phyloP scores from a whole-genome alignment of 1,284 basidiomycete genomes.

The Tetrapyrgos nigripes region DNA sequence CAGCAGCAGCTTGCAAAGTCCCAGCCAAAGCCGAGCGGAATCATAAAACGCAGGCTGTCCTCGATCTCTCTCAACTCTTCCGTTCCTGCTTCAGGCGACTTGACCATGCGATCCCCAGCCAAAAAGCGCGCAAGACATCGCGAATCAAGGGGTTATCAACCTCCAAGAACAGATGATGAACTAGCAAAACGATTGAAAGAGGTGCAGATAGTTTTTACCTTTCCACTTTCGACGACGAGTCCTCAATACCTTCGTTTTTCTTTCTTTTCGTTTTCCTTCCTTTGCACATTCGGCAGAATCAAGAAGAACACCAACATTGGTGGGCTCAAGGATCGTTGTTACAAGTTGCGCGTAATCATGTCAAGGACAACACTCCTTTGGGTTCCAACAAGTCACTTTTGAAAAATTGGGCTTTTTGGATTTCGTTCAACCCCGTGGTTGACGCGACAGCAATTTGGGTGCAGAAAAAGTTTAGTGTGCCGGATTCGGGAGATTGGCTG shows the following conservation, averaged over 20 bases:
- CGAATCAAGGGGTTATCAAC: slow-evolving; percentile 52
- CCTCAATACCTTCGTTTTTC: slow-evolving; percentile 15
- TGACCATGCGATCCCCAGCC: slow-evolving; percentile 24
- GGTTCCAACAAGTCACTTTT: slow-evolving; percentile 25
- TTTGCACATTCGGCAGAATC: slow-evolving; percentile 53
- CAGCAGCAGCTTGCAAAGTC: neutral
- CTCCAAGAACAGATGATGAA: slow-evolving; percentile 66
- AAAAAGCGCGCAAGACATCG: slow-evolving; percentile 45
- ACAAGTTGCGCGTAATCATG: slow-evolving; percentile 46
- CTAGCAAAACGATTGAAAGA: slow-evolving; percentile 69
- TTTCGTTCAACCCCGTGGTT: slow-evolving; percentile 72
- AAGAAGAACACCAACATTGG: slow-evolving; percentile 67
- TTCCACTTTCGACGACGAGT: slow-evolving; percentile 25
- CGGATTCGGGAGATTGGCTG: slow-evolving; percentile 64
- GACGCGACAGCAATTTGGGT: slow-evolving; percentile 81
- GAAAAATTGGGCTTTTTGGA: slow-evolving; percentile 62
- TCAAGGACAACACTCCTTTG: slow-evolving; percentile 31
- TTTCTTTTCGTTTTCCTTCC: neutral
- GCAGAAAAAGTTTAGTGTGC: slow-evolving; percentile 73
- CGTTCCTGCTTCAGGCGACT: slow-evolving; percentile 18
- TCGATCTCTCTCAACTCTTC: neutral
- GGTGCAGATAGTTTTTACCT: slow-evolving; percentile 47
- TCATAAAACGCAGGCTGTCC: slow-evolving; percentile 36
- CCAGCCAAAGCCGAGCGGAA: neutral
- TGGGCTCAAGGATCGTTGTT: slow-evolving; percentile 78